A percentile compares a stretch with the other conserved stretches of the same genome.
phyloP scores from a whole-genome alignment of 2,329 filamentous ascomycete species.

The Alternaria panax region DNA sequence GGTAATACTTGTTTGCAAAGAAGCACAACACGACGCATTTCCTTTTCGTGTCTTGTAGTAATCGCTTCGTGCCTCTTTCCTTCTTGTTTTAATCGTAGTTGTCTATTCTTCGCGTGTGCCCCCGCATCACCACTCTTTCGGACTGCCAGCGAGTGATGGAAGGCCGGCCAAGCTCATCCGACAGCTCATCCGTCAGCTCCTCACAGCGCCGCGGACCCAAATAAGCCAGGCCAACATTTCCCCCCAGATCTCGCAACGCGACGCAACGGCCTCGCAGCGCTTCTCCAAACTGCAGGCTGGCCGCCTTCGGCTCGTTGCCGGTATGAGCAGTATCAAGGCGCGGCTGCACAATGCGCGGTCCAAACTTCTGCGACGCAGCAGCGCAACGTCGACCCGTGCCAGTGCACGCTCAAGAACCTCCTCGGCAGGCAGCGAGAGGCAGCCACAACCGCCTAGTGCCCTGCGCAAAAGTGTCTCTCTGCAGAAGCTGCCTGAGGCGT shows the following conservation, averaged over 20 bases:
- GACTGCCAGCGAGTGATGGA: slow-evolving; percentile 8
- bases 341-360: slow-evolving; percentile 40
- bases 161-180: background rate
- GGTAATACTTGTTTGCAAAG: slow-evolving; percentile 14
- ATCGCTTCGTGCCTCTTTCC: slow-evolving; percentile 3
- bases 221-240: slow-evolving; percentile 1
- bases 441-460: slow-evolving; percentile 19
- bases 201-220: slow-evolving; percentile 11
- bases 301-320: slow-evolving; percentile 30
- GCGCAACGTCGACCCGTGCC: slow-evolving; percentile 33
- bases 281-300: slow-evolving; percentile 25
- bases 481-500: slow-evolving; percentile 39
- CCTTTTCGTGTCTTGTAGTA: slow-evolving; percentile 9
- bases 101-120: slow-evolving; percentile 4
- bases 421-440: slow-evolving; percentile 37
- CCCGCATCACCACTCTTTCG: slow-evolving; percentile 5
- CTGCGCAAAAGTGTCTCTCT: slow-evolving; percentile 42
- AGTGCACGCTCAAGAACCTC: slow-evolving; percentile 32
- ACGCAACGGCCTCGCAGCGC: slow-evolving; percentile 11
- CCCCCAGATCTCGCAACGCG: background rate
- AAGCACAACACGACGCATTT: slow-evolving; percentile 21
- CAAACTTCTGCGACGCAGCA: slow-evolving; percentile 41
- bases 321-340: slow-evolving; percentile 48
- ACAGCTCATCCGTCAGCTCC: background rate
- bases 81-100: slow-evolving; percentile 1